Percentiles rank a stretch among this genome's conserved stretches.
Conservation (phyloP, 2,329 filamentous ascomycete species). For the Zymoseptoria pseudotritici region DNA sequence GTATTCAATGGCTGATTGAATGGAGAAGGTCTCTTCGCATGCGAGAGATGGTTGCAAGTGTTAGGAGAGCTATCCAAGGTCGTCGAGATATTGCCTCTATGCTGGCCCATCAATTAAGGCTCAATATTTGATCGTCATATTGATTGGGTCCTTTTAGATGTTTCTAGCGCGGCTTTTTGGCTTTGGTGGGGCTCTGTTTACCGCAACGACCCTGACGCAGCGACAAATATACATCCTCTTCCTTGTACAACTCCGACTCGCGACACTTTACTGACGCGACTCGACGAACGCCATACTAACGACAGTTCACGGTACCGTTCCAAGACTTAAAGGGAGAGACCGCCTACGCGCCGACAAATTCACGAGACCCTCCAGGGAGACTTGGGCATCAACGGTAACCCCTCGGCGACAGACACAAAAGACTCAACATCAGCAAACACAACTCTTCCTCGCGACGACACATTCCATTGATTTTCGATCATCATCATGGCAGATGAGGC, state of each 20-base stretch:
- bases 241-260: neutral
- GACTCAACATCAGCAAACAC: neutral
- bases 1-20: too few relatives aligned
- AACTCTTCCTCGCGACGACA: neutral
- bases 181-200: neutral
- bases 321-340: neutral
- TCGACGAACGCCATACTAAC: neutral
- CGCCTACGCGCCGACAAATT: neutral
- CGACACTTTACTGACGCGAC: neutral
- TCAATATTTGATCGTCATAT: neutral
- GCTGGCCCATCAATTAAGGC: too few relatives aligned
- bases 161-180: neutral
- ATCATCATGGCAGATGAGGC: slow-evolving; percentile 65
- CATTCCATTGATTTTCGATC: neutral
- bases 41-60: too few relatives aligned
- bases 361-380: neutral
- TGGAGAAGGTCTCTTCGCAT: neutral
- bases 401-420: neutral
- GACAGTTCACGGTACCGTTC: neutral
- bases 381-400: neutral
- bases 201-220: neutral
- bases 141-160: neutral
- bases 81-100: too few relatives aligned
- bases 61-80: too few relatives aligned
- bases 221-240: neutral